Evolutionary conservation across 441 rosid species (phyloP).

Genomic region (Eruca vesicaria): DNA sequence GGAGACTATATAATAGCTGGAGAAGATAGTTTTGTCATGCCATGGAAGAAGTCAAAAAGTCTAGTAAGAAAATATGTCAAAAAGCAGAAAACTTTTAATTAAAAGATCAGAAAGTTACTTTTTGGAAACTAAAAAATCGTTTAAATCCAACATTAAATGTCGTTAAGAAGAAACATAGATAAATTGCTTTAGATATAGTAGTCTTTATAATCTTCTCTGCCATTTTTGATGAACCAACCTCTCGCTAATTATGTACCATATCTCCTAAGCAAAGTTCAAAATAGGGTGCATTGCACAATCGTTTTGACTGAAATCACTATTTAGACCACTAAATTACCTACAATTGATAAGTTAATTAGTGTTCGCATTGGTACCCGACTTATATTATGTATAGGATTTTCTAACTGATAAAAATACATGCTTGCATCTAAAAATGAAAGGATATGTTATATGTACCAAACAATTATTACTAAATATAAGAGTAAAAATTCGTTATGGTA

Average conservation of each 20-base stretch:
- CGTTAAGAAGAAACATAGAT: too few species aligned
- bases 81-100: neutral
- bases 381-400: neutral
- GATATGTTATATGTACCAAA: neutral
- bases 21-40: slow-evolving; percentile 54
- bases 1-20: slow-evolving; percentile 62
- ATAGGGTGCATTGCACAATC: neutral
- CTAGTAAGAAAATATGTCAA: neutral
- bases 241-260: too few species aligned
- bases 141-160: too few species aligned
- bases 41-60: slow-evolving; percentile 44
- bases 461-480: neutral
- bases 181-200: too few species aligned
- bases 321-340: too few species aligned
- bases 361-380: neutral
- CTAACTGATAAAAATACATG: neutral
- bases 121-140: slow-evolving; percentile 14
- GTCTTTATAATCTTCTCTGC: too few species aligned
- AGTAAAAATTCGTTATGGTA: slow-evolving; percentile 39
- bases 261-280: neutral
- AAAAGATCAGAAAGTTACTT: slow-evolving; percentile 33
- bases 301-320: too few species aligned
- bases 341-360: neutral
- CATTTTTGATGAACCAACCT: too few species aligned
- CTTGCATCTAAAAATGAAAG: slow-evolving; percentile 6